Evolutionary conservation across 768 basidiomycete species (phyloP).

Genomic region (Suillus fuscotomentosus): DNA sequence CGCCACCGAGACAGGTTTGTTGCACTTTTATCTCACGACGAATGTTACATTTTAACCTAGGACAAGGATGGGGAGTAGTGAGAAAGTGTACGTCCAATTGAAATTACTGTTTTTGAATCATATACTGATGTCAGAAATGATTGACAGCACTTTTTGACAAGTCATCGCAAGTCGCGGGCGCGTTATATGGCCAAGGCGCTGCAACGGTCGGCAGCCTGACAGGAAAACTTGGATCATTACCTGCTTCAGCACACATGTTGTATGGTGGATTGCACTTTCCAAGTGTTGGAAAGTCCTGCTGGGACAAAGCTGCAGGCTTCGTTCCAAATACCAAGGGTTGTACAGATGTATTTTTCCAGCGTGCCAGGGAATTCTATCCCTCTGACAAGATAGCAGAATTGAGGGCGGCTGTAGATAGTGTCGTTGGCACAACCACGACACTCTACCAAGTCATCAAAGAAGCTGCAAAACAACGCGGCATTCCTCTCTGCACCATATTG

Average conservation of each 20-base stretch:
- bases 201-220: neutral
- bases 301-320: neutral
- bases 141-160: neutral
- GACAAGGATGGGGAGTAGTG: neutral
- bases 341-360: neutral
- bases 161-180: neutral
- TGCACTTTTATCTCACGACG: neutral
- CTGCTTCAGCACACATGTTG: neutral
- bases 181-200: neutral
- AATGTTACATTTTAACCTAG: neutral
- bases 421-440: neutral
- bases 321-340: neutral
- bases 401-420: neutral
- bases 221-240: neutral
- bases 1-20: neutral
- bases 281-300: neutral
- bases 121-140: neutral
- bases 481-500: conserved; percentile 17
- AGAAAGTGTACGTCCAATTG: neutral
- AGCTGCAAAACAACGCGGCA: neutral
- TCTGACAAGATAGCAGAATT: neutral
- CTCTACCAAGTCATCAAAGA: neutral
- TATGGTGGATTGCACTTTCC: neutral
- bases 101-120: neutral
- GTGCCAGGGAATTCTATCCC: neutral